A percentile compares a stretch with the other conserved stretches of the same genome.
phyloP scores from a whole-genome alignment of 176 grass and related monocot species.

The Ensete glaucum region DNA sequence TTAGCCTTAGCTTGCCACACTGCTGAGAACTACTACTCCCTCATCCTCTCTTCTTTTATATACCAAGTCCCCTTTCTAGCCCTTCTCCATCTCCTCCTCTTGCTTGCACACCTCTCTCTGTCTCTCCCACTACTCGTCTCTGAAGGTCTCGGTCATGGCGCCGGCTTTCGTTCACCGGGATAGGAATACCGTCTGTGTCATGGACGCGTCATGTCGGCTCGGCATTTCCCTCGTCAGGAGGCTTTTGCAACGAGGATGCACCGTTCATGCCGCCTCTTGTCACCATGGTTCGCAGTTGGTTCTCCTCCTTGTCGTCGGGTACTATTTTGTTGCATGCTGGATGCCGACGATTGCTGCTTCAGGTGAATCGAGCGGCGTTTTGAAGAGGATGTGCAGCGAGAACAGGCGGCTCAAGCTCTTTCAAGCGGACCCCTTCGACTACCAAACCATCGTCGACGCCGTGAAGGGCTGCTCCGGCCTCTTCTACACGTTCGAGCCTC shows the following conservation, averaged over 20 bases:
- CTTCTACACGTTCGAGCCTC: conserved; percentile 80
- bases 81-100: no score
- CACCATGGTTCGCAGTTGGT: conserved; percentile 10
- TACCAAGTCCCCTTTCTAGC: no score
- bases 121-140: no score
- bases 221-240: conserved; percentile 47
- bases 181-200: conserved; percentile 62
- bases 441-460: conserved; percentile 86
- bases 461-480: conserved; percentile 67
- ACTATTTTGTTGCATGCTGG: no score
- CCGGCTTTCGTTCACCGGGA: conserved; percentile 4
- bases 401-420: conserved; percentile 53
- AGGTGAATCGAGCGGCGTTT: conserved; percentile 19
- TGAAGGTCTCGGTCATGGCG: background rate
- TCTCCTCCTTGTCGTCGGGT: background rate
- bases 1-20: no score
- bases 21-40: no score
- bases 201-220: conserved; percentile 62
- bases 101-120: no score
- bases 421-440: conserved; percentile 69
- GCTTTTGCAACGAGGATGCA: conserved; percentile 79
- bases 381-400: conserved; percentile 20
- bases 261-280: conserved; percentile 67
- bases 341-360: background rate
- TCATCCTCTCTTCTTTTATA: no score